These are phyloP conservation scores for Tuber magnatum DNA, from an alignment of 495 filamentous ascomycete genomes.

Conservation along the genomic window DNA sequence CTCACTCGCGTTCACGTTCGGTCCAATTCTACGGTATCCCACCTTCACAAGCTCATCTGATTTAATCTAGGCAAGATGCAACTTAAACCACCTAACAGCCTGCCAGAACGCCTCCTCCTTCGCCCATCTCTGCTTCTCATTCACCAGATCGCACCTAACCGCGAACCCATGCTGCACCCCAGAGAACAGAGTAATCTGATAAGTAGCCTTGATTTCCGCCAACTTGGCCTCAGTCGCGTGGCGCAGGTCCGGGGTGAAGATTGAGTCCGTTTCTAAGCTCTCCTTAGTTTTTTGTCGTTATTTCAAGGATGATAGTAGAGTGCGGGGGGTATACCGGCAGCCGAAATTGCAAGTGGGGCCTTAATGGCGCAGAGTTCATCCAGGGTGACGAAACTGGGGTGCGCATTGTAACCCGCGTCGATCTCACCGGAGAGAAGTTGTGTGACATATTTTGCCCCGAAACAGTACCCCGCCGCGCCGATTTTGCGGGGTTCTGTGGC, in stretches of 20 bases:
- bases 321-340: slow-evolving; percentile 51
- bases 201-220: slow-evolving; percentile 56
- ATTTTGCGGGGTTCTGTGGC: slow-evolving; percentile 55
- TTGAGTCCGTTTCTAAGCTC: slow-evolving; percentile 59
- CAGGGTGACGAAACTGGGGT: slow-evolving; percentile 68
- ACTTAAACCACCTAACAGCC: slow-evolving; percentile 66
- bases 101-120: slow-evolving; percentile 83
- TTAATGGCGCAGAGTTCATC: slow-evolving; percentile 64
- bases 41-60: not conserved
- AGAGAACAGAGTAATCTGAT: slow-evolving; percentile 75
- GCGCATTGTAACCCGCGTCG: slow-evolving; percentile 58
- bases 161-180: slow-evolving; percentile 73
- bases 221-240: slow-evolving; percentile 56
- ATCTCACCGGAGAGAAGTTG: slow-evolving; percentile 44
- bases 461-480: slow-evolving; percentile 72
- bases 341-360: slow-evolving; percentile 67
- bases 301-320: not conserved
- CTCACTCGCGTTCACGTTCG: not conserved
- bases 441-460: slow-evolving; percentile 57
- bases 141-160: slow-evolving; percentile 59
- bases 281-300: not conserved
- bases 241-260: slow-evolving; percentile 71
- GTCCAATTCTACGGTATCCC: not conserved
- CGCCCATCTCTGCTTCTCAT: slow-evolving; percentile 60
- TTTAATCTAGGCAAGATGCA: not conserved